Evolutionary conservation across 148 eudicot species (phyloP), one percentile per base, ranked within the genome.

Genomic region (Arbutus unedo): DNA sequence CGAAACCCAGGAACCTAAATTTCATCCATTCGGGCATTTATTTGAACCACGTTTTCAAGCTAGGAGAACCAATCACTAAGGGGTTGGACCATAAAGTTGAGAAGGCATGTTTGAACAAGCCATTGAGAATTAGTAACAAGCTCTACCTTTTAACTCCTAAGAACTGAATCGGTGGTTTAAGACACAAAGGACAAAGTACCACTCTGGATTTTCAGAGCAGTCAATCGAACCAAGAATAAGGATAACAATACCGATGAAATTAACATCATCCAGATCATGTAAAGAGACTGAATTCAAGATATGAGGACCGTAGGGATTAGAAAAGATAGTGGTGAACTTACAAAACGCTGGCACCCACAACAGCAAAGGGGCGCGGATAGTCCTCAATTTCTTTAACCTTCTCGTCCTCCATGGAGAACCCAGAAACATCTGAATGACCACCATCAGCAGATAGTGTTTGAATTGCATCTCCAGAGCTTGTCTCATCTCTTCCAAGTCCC

Each of bases 321-420:
- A 4, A 4, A 41, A 55, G 43, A 51, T 41, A n/a, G 16, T 76
- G 15, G 64, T 15, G 49, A 66, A 92, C 95, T 93, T 93, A 96
- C 99, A 96, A 81, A 53, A 94, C 98, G 81, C 98, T 96, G 84
- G 91, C 99, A 81, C 97, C 98, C 56, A 96, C 93, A 78, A 96
- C 97, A 82, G 95, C 91, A 43, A 88, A 91, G 43, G 99, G 99
- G 62, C 89, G 86, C 60, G 95, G 99, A 91, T 90, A 94, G 48
- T 93, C 98, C 88, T 92, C 95, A 83, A 95, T 92, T 87, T 85
- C 90, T 86, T 91, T 93, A 59, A 90, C 90, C 76, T 87, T 88
- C 81, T 82, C 87, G 72, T 84, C 88, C 75, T 67, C 78, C 51
- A 88, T 85, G 47, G 87, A 82, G 7, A 54, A 41, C 50, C n/a